Percentiles rank a stretch among this genome's conserved stretches.
These are phyloP conservation scores for Umbilicus rupestris DNA, from an alignment of 164 flowering plant genomes.

Conservation along the genomic window DNA sequence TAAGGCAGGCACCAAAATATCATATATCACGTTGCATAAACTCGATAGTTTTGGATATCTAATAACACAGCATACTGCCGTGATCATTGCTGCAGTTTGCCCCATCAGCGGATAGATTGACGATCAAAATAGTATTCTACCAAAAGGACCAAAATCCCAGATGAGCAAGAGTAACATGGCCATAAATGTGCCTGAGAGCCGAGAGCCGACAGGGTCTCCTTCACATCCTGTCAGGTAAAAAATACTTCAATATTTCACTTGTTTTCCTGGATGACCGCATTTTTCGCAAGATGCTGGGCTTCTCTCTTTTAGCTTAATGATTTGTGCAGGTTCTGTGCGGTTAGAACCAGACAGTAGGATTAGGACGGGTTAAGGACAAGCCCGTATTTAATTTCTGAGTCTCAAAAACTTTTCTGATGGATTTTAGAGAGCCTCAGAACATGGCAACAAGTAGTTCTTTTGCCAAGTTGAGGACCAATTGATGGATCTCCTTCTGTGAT, in stretches of 20 bases:
- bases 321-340: background rate
- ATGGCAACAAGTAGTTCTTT: slow-evolving; percentile 13
- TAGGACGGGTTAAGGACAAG: background rate
- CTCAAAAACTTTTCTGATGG: background rate
- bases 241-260: background rate
- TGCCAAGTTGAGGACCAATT: slow-evolving; percentile 15
- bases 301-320: background rate
- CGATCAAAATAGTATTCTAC: background rate
- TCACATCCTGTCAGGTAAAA: background rate
- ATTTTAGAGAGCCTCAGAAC: slow-evolving; percentile 14
- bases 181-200: background rate
- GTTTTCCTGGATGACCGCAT: background rate
- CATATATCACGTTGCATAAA: too few relatives aligned
- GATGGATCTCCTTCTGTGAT: slow-evolving; percentile 18
- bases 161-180: background rate
- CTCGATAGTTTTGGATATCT: too few relatives aligned
- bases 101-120: background rate
- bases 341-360: background rate
- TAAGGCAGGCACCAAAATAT: background rate
- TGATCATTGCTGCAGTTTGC: background rate
- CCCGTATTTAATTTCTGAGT: background rate
- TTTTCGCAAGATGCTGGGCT: background rate
- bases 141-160: background rate
- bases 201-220: background rate
- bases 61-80: background rate